Evolutionary conservation across 1,284 basidiomycete species (phyloP).

Genomic region (Austroboletus niveus): DNA sequence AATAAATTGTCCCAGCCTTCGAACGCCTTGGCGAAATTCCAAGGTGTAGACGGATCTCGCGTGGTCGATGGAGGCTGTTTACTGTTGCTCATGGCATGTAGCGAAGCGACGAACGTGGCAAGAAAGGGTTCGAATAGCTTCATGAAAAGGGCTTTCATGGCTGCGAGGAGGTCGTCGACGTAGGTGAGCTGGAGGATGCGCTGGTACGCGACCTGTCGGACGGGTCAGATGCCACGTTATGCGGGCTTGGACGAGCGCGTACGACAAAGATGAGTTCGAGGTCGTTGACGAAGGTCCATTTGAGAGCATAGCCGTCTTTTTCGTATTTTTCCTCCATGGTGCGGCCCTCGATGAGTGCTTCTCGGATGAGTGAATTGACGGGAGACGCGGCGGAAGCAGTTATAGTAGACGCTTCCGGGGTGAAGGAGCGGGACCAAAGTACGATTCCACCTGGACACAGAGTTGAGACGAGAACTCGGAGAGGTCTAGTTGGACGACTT

Average conservation of each 20-base stretch:
- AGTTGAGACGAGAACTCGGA: neutral
- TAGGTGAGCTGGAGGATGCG: conserved; percentile 95
- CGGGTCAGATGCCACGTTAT: conserved; percentile 2
- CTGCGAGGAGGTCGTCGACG: conserved; percentile 82
- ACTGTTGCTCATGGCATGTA: conserved; percentile 57
- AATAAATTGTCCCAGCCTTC: conserved; percentile 84
- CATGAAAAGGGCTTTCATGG: conserved; percentile 82
- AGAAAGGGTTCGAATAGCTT: conserved; percentile 84
- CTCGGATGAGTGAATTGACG: conserved; percentile 86
- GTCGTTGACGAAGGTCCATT: conserved; percentile 92
- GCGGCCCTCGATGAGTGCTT: conserved; percentile 85
- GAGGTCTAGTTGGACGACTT: neutral
- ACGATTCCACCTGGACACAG: conserved; percentile 77
- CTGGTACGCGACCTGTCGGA: conserved; percentile 88
- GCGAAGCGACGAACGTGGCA: conserved; percentile 75
- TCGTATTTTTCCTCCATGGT: conserved; percentile 80
- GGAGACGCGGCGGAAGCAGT: conserved; percentile 80
- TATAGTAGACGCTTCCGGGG: conserved; percentile 74
- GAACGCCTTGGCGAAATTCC: conserved; percentile 72
- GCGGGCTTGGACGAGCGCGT: conserved; percentile 30
- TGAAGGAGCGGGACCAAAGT: conserved; percentile 91
- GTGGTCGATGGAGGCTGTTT: conserved; percentile 37
- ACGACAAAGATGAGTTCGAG: conserved; percentile 94
- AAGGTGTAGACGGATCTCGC: conserved; percentile 41
- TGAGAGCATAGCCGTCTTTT: conserved; percentile 88